These are phyloP conservation scores for Areca catechu DNA, from an alignment of 176 grass and related monocot species.

Conservation along the genomic window DNA sequence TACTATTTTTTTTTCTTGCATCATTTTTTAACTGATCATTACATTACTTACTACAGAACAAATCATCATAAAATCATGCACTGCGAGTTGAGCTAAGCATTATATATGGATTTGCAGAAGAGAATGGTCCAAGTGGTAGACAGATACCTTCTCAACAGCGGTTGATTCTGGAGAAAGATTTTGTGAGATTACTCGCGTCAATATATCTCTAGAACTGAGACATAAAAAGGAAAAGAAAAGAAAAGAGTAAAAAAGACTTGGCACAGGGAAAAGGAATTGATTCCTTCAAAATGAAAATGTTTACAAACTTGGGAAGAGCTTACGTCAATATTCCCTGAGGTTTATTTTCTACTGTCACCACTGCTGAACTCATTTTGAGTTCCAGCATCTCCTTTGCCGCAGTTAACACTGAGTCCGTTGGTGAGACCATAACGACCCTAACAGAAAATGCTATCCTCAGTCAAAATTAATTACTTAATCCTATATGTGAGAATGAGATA, in stretches of 20 bases:
- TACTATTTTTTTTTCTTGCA: neutral
- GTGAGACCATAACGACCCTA: constrained; percentile 70
- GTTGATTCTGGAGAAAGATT: constrained; percentile 83
- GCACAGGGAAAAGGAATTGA: too few species aligned
- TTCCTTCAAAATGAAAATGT: too few species aligned
- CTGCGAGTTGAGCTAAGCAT: too few species aligned
- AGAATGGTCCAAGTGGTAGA: neutral
- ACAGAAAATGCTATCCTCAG: constrained; percentile 17
- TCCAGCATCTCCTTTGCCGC: constrained; percentile 93
- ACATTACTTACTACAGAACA: neutral
- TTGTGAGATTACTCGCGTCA: constrained; percentile 79
- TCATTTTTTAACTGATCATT: neutral
- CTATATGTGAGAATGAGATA: neutral
- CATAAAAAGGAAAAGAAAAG: constrained; percentile 15
- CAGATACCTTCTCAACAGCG: constrained; percentile 71
- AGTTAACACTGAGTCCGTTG: constrained; percentile 82
- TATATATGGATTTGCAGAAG: neutral
- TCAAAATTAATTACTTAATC: constrained; percentile 11
- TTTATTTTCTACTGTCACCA: constrained; percentile 76
- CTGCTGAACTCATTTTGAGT: constrained; percentile 72
- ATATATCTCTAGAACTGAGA: constrained; percentile 78
- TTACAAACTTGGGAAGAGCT: neutral
- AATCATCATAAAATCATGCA: neutral
- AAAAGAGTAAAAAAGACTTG: neutral
- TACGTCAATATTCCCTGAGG: constrained; percentile 93